These are phyloP conservation scores for Phytopythium montanum DNA, from an alignment of 352 stramenopile genomes.

Conservation along the genomic window DNA sequence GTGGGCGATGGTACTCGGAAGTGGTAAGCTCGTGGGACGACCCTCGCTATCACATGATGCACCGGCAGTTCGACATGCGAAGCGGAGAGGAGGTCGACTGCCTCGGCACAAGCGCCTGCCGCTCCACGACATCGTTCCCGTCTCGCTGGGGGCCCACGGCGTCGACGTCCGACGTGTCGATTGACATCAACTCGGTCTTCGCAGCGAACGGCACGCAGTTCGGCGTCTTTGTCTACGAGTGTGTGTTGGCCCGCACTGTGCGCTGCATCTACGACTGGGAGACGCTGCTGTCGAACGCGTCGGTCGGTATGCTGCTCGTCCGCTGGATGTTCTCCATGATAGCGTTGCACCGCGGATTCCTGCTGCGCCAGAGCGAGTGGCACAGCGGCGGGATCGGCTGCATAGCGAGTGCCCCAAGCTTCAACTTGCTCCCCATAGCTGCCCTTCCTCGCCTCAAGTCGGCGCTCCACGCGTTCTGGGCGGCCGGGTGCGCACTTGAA, in stretches of 20 bases:
- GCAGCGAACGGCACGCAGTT: constrained; percentile 20
- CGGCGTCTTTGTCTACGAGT: constrained; percentile 27
- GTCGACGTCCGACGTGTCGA: neutral
- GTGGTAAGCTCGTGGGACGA: constrained; percentile 14
- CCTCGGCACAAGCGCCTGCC: neutral
- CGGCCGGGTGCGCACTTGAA: constrained; percentile 18
- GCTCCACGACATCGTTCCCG: neutral
- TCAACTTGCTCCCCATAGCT: constrained; percentile 13
- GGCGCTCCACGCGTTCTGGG: constrained; percentile 17
- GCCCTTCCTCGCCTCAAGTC: constrained; percentile 20
- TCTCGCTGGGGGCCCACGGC: neutral
- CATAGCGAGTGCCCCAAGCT: constrained; percentile 10
- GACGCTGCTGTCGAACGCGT: constrained; percentile 31
- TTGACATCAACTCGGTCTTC: neutral
- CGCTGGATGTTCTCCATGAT: constrained; percentile 26
- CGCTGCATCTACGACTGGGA: constrained; percentile 27
- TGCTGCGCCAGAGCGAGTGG: neutral
- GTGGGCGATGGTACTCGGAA: constrained; percentile 23
- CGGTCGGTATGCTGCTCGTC: constrained; percentile 21
- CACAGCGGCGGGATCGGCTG: constrained; percentile 14
- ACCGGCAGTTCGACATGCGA: constrained; percentile 18
- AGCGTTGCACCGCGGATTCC: constrained; percentile 5
- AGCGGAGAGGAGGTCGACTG: constrained; percentile 16
- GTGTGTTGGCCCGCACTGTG: neutral
- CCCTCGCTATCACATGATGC: constrained; percentile 20